Conservation (phyloP, 495 filamentous ascomycete species). For the Cercophora sp. region DNA sequence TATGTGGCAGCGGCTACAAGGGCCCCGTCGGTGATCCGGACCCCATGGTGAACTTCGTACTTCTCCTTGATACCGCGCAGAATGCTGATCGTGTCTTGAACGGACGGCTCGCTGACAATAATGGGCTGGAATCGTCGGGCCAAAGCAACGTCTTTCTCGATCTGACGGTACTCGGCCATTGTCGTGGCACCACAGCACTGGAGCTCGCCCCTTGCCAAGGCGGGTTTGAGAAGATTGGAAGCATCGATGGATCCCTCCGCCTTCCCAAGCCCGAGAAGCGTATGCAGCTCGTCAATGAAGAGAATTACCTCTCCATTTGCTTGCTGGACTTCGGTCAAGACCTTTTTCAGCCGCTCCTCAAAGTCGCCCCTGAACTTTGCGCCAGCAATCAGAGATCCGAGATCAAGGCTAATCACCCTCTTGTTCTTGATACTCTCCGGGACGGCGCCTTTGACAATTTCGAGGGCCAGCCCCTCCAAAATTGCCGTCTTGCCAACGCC, state of each 20-base stretch:
- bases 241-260: constrained; percentile 95
- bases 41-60: constrained; percentile 95
- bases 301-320: constrained; percentile 86
- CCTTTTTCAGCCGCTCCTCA: constrained; percentile 86
- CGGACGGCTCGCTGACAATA: constrained; percentile 78
- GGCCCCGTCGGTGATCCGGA: constrained; percentile 88
- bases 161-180: constrained; percentile 81
- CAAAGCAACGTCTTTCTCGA: constrained; percentile 94
- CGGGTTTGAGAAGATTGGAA: constrained; percentile 93
- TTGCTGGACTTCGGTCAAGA: constrained; percentile 85
- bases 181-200: constrained; percentile 96
- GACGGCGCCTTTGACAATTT: constrained; percentile 89
- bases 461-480: constrained; percentile 83
- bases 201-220: constrained; percentile 82
- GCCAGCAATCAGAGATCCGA: constrained; percentile 89
- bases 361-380: constrained; percentile 96
- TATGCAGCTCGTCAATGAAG: constrained; percentile 95
- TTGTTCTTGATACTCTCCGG: constrained; percentile 97
- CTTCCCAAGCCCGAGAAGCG: constrained; percentile 85
- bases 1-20: constrained; percentile 88
- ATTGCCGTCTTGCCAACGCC: constrained; percentile 97
- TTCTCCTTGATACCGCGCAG: constrained; percentile 93
- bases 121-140: constrained; percentile 94
- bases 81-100: constrained; percentile 92
- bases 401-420: constrained; percentile 76